phyloP scores from a whole-genome alignment of 768 basidiomycete species.

The Pholiota conissans region DNA sequence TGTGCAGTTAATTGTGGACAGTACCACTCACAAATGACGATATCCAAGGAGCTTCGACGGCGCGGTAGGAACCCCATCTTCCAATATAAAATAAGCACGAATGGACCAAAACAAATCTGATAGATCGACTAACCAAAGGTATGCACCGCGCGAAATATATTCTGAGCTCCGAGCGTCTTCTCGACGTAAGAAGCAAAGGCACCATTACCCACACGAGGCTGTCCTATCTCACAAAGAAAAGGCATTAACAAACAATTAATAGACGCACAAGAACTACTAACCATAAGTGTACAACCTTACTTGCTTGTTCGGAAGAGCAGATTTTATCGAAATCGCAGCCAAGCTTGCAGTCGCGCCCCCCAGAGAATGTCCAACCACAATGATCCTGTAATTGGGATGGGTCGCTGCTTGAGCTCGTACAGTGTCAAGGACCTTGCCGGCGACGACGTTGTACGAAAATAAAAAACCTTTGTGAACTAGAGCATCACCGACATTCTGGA shows the following conservation, averaged over 20 bases:
- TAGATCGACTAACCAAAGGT: conserved; percentile 32
- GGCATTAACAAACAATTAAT: no score
- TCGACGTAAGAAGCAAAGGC: conserved; percentile 43
- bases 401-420: conserved; percentile 20
- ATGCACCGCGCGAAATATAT: conserved; percentile 45
- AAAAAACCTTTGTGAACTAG: conserved; percentile 30
- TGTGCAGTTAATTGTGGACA: not conserved
- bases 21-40: conserved; percentile 39
- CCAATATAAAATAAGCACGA: not conserved
- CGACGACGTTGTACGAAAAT: conserved; percentile 28
- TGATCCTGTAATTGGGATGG: conserved; percentile 28
- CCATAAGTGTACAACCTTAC: conserved; percentile 47
- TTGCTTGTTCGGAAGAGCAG: conserved; percentile 23
- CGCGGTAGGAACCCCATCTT: conserved; percentile 55
- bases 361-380: conserved; percentile 34
- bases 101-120: not conserved
- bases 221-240: conserved; percentile 33
- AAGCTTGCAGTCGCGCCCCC: conserved; percentile 38
- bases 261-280: conserved; percentile 18
- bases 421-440: conserved; percentile 20
- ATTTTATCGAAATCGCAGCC: conserved; percentile 30
- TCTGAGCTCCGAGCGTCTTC: conserved; percentile 29
- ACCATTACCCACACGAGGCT: conserved; percentile 47
- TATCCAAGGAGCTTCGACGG: conserved; percentile 47
- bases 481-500: conserved; percentile 22